Evolutionary conservation across 441 rosid species (phyloP).

Genomic region (Gossypium trilobum): DNA sequence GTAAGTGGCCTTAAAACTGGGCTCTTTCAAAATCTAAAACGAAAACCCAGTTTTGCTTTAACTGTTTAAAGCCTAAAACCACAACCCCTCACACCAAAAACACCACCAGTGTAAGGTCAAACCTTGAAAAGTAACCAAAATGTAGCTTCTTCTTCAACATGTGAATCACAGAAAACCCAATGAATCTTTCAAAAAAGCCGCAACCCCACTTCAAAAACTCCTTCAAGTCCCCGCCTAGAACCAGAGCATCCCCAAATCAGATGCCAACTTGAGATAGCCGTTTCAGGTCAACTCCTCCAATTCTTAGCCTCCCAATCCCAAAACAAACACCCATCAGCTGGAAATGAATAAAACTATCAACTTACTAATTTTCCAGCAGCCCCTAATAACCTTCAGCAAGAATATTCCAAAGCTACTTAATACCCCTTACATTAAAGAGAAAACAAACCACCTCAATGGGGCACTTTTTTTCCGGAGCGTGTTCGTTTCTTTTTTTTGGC

Average conservation of each 20-base stretch:
- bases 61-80: neutral
- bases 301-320: neutral
- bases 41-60: slow-evolving; percentile 7
- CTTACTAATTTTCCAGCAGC: slow-evolving; percentile 4
- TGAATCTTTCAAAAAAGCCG: neutral
- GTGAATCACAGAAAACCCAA: slow-evolving; percentile 4
- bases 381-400: slow-evolving; percentile 31
- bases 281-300: slow-evolving; percentile 34
- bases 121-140: slow-evolving; percentile 14
- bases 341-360: neutral
- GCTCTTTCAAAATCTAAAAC: slow-evolving; percentile 8
- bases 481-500: slow-evolving; percentile 6
- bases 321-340: neutral
- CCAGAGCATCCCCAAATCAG: slow-evolving; percentile 19
- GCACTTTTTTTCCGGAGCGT: slow-evolving; percentile 1
- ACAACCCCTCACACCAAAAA: slow-evolving; percentile 11
- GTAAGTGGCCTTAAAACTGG: neutral
- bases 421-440: slow-evolving; percentile 23
- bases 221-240: neutral
- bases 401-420: slow-evolving; percentile 35
- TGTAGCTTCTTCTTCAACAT: slow-evolving; percentile 21
- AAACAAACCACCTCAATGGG: slow-evolving; percentile 3
- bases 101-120: slow-evolving; percentile 4
- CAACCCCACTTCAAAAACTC: slow-evolving; percentile 23
- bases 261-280: slow-evolving; percentile 16